Evolutionary conservation across 2,329 filamentous ascomycete species (phyloP).

Genomic region (Lecanosticta acicola): DNA sequence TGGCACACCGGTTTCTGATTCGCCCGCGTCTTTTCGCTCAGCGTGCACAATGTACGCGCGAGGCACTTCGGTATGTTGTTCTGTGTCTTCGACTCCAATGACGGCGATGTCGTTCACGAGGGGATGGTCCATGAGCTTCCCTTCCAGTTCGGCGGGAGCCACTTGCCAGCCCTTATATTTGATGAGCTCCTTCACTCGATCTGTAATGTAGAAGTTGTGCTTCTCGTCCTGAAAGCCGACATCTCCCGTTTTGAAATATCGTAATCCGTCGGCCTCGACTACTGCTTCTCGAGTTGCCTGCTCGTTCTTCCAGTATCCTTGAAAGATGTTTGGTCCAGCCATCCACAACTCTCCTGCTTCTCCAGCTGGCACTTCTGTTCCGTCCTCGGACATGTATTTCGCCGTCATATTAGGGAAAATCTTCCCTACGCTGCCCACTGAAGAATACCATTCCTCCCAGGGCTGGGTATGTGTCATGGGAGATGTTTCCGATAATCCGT

Average conservation of each 20-base stretch:
- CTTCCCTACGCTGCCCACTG: constrained; percentile 71
- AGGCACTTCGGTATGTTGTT: constrained; percentile 44
- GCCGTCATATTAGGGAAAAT: constrained; percentile 74
- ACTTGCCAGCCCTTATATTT: constrained; percentile 52
- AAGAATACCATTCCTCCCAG: constrained; percentile 69
- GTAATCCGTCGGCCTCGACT: constrained; percentile 51
- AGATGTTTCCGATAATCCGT: constrained; percentile 66
- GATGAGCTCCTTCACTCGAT: constrained; percentile 68
- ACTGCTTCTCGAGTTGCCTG: constrained; percentile 61
- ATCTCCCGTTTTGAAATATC: constrained; percentile 84
- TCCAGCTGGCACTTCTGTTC: constrained; percentile 56
- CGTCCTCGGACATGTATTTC: constrained; percentile 64
- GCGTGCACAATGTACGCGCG: constrained; percentile 41
- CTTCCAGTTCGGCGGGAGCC: constrained; percentile 45
- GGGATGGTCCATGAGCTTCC: constrained; percentile 40
- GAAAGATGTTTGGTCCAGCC: constrained; percentile 73
- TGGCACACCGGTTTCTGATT: constrained; percentile 18
- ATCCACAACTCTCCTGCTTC: constrained; percentile 59
- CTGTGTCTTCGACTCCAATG: constrained; percentile 42
- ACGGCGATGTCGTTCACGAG: constrained; percentile 43
- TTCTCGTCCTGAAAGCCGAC: constrained; percentile 71
- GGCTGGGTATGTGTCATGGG: constrained; percentile 39
- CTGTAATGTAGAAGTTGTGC: constrained; percentile 85
- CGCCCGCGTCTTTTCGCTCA: constrained; percentile 33
- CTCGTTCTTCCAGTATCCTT: constrained; percentile 71